A percentile compares a stretch with the other conserved stretches of the same genome.
Conservation (phyloP, 148 eudicot genomes). For the Mesembryanthemum crystallinum region DNA sequence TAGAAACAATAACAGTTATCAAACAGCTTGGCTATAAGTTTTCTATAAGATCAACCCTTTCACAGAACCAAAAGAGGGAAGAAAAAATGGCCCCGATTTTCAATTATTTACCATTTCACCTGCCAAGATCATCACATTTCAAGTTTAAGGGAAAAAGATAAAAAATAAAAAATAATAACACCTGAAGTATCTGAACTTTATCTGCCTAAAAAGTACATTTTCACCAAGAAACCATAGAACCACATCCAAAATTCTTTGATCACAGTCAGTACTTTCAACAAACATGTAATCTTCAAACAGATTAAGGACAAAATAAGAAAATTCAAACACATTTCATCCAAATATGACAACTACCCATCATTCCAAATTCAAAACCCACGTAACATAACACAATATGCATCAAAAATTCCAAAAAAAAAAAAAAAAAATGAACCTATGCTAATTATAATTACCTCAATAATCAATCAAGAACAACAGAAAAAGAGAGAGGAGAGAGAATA, state of each 20-base stretch:
- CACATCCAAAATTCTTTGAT: slow-evolving; percentile 2
- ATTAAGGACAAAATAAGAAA: background rate
- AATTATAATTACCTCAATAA: background rate
- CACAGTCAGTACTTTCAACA: background rate
- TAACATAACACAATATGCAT: background rate
- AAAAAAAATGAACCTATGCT: background rate
- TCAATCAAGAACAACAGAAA: background rate
- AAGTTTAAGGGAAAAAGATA: no score
- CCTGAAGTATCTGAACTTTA: background rate
- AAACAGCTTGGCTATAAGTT: background rate
- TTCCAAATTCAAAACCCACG: background rate
- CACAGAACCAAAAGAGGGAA: no score
- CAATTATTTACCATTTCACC: background rate
- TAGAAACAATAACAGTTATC: background rate
- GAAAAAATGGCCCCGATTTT: background rate
- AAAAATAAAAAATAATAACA: background rate
- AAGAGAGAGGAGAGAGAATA: background rate
- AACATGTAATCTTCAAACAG: background rate
- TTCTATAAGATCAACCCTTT: background rate
- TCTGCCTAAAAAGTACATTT: background rate
- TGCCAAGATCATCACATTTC: background rate
- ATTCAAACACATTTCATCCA: background rate
- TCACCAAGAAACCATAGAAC: background rate
- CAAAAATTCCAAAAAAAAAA: background rate
- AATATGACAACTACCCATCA: background rate